Conservation (phyloP, 208 protist species). For the Acanthamoeba healyi region DNA sequence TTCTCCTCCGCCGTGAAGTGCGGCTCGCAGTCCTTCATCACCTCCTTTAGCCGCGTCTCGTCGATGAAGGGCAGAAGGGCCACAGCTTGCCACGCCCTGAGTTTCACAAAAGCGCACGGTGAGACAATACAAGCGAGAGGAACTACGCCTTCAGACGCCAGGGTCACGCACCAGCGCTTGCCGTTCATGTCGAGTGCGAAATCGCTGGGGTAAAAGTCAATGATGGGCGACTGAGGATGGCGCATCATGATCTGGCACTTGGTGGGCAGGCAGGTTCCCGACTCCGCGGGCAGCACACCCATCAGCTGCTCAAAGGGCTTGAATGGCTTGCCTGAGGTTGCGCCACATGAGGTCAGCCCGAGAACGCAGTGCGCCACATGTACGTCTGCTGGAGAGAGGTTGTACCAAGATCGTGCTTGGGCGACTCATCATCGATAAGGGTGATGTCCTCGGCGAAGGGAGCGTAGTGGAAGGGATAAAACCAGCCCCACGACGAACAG, state of each 20-base stretch:
- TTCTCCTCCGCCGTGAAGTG: conserved; percentile 13
- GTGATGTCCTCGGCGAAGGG: conserved; percentile 94
- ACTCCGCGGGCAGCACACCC: conserved; percentile 95
- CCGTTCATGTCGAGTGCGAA: conserved; percentile 98
- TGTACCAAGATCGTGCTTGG: conserved; percentile 38
- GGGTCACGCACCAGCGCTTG: conserved; percentile 91
- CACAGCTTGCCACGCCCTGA: conserved; percentile 85
- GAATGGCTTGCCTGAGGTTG: conserved; percentile 92
- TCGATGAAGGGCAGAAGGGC: conserved; percentile 94
- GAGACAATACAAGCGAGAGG: no score
- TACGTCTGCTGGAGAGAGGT: background rate
- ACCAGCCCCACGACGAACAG: conserved; percentile 93
- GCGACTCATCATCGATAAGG: conserved; percentile 11
- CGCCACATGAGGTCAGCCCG: conserved; percentile 87
- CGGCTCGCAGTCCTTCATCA: conserved; percentile 46
- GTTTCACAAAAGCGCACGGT: no score
- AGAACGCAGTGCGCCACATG: conserved; percentile 34
- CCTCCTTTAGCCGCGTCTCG: conserved; percentile 82
- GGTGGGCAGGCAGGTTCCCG: background rate
- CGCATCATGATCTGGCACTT: conserved; percentile 61
- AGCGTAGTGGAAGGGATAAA: conserved; percentile 99
- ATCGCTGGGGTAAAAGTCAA: conserved; percentile 97
- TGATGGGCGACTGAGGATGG: conserved; percentile 70
- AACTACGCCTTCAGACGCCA: conserved; percentile 78
- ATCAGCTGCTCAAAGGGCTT: conserved; percentile 98